Percentiles rank a stretch among this genome's conserved stretches.
Conservation (phyloP, 495 filamentous ascomycete genomes). For the Elasticomyces elasticus region DNA sequence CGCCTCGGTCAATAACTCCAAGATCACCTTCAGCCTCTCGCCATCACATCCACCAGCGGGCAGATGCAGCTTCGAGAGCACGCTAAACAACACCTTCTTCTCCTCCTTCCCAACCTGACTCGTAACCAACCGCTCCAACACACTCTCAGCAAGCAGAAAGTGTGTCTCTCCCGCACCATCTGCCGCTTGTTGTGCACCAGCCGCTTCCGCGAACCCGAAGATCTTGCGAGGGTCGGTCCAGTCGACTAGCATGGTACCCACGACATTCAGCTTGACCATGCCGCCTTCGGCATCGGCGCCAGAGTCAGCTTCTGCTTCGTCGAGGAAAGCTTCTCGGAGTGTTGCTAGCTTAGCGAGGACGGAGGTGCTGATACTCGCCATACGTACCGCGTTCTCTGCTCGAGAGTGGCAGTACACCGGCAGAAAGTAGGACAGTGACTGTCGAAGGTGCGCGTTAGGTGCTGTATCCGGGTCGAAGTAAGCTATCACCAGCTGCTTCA, state of each 20-base stretch:
- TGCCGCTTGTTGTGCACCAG: slow-evolving; percentile 26
- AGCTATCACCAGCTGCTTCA: slow-evolving; percentile 69
- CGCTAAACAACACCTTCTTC: slow-evolving; percentile 64
- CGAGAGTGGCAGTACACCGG: slow-evolving; percentile 87
- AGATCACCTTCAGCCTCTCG: slow-evolving; percentile 28
- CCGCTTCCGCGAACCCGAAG: slow-evolving; percentile 54
- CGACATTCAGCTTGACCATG: slow-evolving; percentile 55
- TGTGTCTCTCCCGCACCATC: slow-evolving; percentile 53
- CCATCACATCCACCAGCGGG: slow-evolving; percentile 36
- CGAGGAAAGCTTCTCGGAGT: slow-evolving; percentile 42
- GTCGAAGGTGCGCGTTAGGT: slow-evolving; percentile 75
- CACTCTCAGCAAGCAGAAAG: slow-evolving; percentile 50
- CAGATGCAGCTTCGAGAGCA: slow-evolving; percentile 77
- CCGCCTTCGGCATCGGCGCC: slow-evolving; percentile 53
- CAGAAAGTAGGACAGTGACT: slow-evolving; percentile 88
- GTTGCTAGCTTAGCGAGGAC: slow-evolving; percentile 54
- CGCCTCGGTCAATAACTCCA: slow-evolving; percentile 25
- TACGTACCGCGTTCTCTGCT: slow-evolving; percentile 65
- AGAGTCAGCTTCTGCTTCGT: slow-evolving; percentile 52
- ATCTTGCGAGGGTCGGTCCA: slow-evolving; percentile 94
- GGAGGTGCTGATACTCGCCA: slow-evolving; percentile 59
- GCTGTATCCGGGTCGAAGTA: slow-evolving; percentile 86
- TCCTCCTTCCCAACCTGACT: slow-evolving; percentile 61
- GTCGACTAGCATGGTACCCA: slow-evolving; percentile 74
- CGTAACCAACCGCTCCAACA: slow-evolving; percentile 47